Percentiles rank a stretch among this genome's conserved stretches.
Evolutionary conservation across 768 basidiomycete genomes (phyloP).

Genomic region (Tricholoma furcatifolium): DNA sequence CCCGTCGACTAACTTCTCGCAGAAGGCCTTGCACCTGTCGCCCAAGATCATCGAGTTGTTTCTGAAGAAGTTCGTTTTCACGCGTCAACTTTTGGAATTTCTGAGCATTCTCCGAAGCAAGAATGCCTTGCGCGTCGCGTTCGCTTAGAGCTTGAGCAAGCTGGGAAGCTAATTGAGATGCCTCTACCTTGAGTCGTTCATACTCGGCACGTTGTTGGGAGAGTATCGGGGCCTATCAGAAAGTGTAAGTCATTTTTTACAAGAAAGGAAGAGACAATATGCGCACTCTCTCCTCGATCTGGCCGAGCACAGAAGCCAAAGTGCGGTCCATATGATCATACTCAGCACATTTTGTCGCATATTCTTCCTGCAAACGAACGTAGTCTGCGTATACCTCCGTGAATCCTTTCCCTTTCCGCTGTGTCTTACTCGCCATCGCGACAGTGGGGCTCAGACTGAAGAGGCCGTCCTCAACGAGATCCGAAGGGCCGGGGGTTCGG

Average conservation of each 20-base stretch:
- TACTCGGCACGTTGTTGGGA: constrained; percentile 90
- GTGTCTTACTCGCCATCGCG: constrained; percentile 77
- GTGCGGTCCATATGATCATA: constrained; percentile 84
- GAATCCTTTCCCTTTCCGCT: constrained; percentile 84
- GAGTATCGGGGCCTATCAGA: constrained; percentile 77
- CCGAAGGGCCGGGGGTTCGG: constrained; percentile 36
- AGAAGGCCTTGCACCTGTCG: constrained; percentile 80
- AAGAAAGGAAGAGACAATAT: constrained; percentile 49
- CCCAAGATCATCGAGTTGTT: constrained; percentile 79
- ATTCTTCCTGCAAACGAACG: constrained; percentile 81
- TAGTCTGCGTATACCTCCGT: constrained; percentile 94
- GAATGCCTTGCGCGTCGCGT: constrained; percentile 60
- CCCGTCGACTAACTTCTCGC: constrained; percentile 76
- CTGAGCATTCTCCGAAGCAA: constrained; percentile 60
- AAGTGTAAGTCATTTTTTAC: background rate
- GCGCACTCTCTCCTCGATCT: constrained; percentile 71
- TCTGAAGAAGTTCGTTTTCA: constrained; percentile 68
- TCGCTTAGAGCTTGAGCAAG: constrained; percentile 73
- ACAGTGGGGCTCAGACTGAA: constrained; percentile 85
- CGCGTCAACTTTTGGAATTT: constrained; percentile 55
- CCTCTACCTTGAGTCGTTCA: constrained; percentile 77
- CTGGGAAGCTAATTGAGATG: constrained; percentile 76
- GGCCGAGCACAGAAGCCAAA: constrained; percentile 74
- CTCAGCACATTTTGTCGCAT: constrained; percentile 74
- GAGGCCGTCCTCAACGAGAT: constrained; percentile 51